Evolutionary conservation across 176 grass and related monocot species (phyloP), one percentile per base, ranked within the genome.

Genomic region (Musa beccarii): DNA sequence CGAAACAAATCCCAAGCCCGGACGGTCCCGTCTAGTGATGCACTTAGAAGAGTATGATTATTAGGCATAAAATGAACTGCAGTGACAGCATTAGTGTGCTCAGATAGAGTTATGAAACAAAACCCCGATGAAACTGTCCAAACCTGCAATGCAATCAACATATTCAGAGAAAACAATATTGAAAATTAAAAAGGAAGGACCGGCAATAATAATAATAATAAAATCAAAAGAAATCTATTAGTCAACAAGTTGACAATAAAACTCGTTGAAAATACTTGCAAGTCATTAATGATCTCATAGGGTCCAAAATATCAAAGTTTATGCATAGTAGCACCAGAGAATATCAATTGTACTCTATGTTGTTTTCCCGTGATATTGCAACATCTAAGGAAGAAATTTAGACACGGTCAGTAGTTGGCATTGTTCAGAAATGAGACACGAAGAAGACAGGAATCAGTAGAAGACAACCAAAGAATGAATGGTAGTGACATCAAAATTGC

Each of bases 31-130:
- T 99, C 95, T 34, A 99, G 86, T 21, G 88, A 99, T 53, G 95
- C 90, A 87, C 95, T 99, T n/a, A 94, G 78, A 79, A 99, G 88
- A 84, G 85, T 89, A 85, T 94, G 90, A 49, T 94, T 99, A 74
- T 94, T 99, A 25, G 88, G 79, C 88, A 94, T 89, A 87, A 99
- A 99, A 87, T 99, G 86, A 75, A 99, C 69, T 66, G 90, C 95
- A 21, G 95, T 89, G 8, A 99, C 95, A 51, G 88, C 95, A 77
- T 91, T 99, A 68, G 86, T 91, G 82, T 99, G 90, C 83, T 94
- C 90, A 0, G 90, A 93, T 83, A 94, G 94, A 71, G 90, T 92
- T 81, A 99, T 86, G 88, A 99, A 99, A 76, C 88, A 94, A 74
- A 99, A 99, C 28, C 90, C 88, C 74, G 95, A 86, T 51, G 90